Percentiles rank a stretch among this genome's conserved stretches.
phyloP scores from a whole-genome alignment of 2,329 filamentous ascomycete species.

The Aspergillus neoniger region DNA sequence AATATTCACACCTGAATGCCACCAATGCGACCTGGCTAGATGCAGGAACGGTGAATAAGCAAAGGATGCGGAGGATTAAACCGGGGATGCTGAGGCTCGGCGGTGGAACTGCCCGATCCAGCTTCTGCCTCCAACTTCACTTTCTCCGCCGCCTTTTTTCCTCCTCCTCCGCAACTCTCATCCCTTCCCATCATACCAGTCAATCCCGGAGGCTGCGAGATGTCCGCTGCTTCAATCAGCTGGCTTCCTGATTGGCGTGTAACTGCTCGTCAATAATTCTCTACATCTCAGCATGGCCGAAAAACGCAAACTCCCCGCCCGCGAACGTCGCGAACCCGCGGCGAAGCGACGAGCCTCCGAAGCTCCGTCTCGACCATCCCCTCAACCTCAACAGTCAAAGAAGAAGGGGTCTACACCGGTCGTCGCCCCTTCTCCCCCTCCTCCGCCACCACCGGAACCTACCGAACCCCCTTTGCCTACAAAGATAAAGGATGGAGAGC shows the following conservation, averaged over 20 bases:
- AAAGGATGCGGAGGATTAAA: not conserved
- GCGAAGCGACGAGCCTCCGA: constrained; percentile 47
- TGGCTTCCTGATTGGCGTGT: not conserved
- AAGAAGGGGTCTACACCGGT: constrained; percentile 39
- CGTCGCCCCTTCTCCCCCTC: constrained; percentile 26
- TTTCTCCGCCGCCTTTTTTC: constrained; percentile 13
- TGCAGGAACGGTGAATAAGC: not conserved
- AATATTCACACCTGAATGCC: not conserved
- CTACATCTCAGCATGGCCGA: constrained; percentile 38
- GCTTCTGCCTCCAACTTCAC: constrained; percentile 1
- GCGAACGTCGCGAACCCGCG: constrained; percentile 47
- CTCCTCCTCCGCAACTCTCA: constrained; percentile 14
- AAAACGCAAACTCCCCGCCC: constrained; percentile 47
- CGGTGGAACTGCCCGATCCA: not conserved
- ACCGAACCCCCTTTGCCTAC: constrained; percentile 51
- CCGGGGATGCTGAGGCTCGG: constrained; percentile 2
- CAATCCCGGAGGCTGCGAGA: constrained; percentile 3
- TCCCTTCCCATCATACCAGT: not conserved
- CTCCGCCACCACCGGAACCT: constrained; percentile 33
- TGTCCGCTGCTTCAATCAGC: constrained; percentile 8
- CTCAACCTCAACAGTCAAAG: constrained; percentile 33
- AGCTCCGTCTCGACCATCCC: constrained; percentile 32
- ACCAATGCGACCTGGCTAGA: not conserved
- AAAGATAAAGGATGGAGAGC: constrained; percentile 54
- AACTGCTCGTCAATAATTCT: not conserved